A percentile compares a stretch with the other conserved stretches of the same genome.
Conservation (phyloP, 1,284 basidiomycete genomes). For the Testicularia cyperi region DNA sequence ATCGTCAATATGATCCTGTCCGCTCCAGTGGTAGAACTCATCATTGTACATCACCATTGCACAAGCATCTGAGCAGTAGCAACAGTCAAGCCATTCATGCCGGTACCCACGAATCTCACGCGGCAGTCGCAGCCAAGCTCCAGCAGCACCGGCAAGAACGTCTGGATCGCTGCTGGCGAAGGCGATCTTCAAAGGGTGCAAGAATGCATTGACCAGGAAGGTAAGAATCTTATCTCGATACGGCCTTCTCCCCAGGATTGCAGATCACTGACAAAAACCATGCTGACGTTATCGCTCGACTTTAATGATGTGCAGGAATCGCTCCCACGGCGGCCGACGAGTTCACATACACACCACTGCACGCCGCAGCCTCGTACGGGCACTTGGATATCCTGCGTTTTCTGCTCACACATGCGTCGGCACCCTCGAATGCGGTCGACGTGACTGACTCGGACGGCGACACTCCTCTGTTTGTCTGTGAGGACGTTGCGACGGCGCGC, state of each 20-base stretch:
- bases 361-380: constrained; percentile 57
- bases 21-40: too few species aligned
- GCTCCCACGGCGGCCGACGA: constrained; percentile 45
- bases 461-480: constrained; percentile 57
- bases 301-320: constrained; percentile 8
- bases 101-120: constrained; percentile 24
- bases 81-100: constrained; percentile 7
- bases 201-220: constrained; percentile 42
- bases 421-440: constrained; percentile 33
- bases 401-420: constrained; percentile 42
- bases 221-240: neutral
- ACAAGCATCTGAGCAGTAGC: too few species aligned
- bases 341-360: constrained; percentile 55
- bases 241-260: neutral
- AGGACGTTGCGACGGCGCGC: constrained; percentile 40
- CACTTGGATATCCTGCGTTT: constrained; percentile 48
- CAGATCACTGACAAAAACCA: too few species aligned
- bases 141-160: constrained; percentile 34
- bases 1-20: too few species aligned
- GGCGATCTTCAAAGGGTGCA: constrained; percentile 52
- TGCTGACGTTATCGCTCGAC: neutral
- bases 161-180: constrained; percentile 58
- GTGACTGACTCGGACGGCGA: constrained; percentile 53
- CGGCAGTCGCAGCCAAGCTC: too few species aligned
- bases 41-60: too few species aligned